A percentile compares a stretch with the other conserved stretches of the same genome.
phyloP scores from a whole-genome alignment of 306 rosid species.

The Prosopis cineraria region DNA sequence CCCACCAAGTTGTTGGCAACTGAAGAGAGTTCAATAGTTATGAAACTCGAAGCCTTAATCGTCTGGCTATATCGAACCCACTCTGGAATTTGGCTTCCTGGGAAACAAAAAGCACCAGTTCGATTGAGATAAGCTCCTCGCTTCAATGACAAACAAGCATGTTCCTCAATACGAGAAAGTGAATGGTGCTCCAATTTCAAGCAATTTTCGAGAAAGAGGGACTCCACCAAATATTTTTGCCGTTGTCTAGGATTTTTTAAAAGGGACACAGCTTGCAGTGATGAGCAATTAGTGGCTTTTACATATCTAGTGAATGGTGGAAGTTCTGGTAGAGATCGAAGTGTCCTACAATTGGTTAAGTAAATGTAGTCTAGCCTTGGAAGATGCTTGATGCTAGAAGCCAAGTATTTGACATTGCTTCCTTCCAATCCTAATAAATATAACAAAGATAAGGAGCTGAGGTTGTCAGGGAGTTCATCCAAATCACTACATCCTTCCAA shows the following conservation, averaged over 20 bases:
- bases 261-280: neutral
- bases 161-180: neutral
- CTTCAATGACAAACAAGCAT: neutral
- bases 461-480: neutral
- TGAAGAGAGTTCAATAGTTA: neutral
- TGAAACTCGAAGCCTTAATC: neutral
- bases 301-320: neutral
- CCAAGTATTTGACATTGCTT: neutral
- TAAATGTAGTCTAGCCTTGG: neutral
- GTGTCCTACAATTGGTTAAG: neutral
- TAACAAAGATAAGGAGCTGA: neutral
- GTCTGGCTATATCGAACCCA: neutral
- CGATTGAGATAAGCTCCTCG: neutral
- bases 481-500: neutral
- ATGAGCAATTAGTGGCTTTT: neutral
- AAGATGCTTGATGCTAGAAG: constrained; percentile 15
- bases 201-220: neutral
- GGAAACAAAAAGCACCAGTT: neutral
- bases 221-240: neutral
- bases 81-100: constrained; percentile 1
- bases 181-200: neutral
- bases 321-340: neutral
- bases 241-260: neutral
- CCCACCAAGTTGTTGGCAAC: neutral
- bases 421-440: neutral